Evolutionary conservation across 2,329 filamentous ascomycete species (phyloP), one percentile per base, ranked within the genome.

Genomic region (Sclerotinia subarctica): DNA sequence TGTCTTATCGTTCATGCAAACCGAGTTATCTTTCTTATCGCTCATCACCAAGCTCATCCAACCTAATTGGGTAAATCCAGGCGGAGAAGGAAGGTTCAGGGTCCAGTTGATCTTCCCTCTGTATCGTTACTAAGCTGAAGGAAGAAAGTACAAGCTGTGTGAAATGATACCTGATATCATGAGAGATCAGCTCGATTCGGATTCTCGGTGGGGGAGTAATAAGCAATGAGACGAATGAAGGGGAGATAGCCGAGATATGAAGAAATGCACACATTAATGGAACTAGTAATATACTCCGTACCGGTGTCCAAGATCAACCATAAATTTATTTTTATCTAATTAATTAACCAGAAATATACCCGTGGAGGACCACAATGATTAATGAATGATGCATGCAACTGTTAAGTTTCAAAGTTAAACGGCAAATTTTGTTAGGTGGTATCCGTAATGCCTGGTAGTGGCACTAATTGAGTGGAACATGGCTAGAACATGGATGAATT

Each of bases 1-100:
- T 64, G 38, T 42, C 60, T 64, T 64, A 53, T 52, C 49, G 47
- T 17, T 62, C 44, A 47, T 62, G 44, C 44, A 62, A 62, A 42
- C n/a, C 59, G 3, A 63, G 44, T 38, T 11, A n/a, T 52, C 59
- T 63, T 52, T 63, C 59, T 15, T 26, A 32, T 26, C 15, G 38
- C 38, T 35, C 21, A 19, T 38, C 59, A 62, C n/a, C 29, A 51
- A 32, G 38, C 38, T 42, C 38, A 42, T 13, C 13, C 38, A 49
- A 8, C 59, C 46, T 17, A n/a, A 51, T 49, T 51, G 29, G 46
- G 59, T 51, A 62, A 51, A n/a, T 62, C 46, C 29, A 62, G 29
- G 46, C 59, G 46, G 58, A 21, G 46, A 44, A 21, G n/a, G 58
- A 35, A 24, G n/a, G 7, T 49, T 60, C 44, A 62, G 58, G 58